Conservation (phyloP, 2,329 filamentous ascomycete genomes). For the Aspergillus sp. region DNA sequence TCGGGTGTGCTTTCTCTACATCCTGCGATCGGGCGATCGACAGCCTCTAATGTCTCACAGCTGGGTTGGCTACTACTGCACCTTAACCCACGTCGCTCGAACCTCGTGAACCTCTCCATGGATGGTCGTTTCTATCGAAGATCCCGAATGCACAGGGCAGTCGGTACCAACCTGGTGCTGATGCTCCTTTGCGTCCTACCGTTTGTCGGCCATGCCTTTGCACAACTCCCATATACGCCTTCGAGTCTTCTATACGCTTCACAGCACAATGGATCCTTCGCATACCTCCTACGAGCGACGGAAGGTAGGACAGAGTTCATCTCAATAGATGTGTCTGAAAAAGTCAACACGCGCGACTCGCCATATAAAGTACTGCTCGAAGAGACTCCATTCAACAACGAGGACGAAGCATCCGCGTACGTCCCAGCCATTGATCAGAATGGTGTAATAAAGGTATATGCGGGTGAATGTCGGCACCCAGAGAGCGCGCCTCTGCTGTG, state of each 20-base stretch:
- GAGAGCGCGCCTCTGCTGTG: conserved; percentile 60
- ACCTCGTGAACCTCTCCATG: conserved; percentile 15
- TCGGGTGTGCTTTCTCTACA: conserved; percentile 12
- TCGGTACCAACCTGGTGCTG: conserved; percentile 11
- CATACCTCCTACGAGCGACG: conserved; percentile 69
- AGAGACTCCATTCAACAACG: conserved; percentile 25
- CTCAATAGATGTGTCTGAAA: conserved; percentile 64
- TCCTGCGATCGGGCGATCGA: conserved; percentile 17
- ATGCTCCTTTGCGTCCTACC: conserved; percentile 22
- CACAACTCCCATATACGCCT: conserved; percentile 71
- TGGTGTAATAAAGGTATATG: conserved; percentile 71
- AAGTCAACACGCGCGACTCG: conserved; percentile 50
- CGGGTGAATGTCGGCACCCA: conserved; percentile 66
- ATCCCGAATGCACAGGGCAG: conserved; percentile 15
- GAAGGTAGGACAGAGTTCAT: conserved; percentile 55
- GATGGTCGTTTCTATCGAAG: conserved; percentile 14
- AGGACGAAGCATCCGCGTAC: conserved; percentile 62
- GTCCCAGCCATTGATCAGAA: conserved; percentile 65
- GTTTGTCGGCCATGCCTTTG: conserved; percentile 23
- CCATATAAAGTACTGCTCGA: conserved; percentile 30
- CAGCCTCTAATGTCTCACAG: conserved; percentile 16
- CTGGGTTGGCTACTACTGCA: conserved; percentile 7
- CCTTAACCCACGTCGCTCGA: conserved; percentile 4
- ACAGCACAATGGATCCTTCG: conserved; percentile 51
- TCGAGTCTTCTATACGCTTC: conserved; percentile 67